Evolutionary conservation across 2,329 filamentous ascomycete species (phyloP).

Genomic region (Colletotrichum sp.): DNA sequence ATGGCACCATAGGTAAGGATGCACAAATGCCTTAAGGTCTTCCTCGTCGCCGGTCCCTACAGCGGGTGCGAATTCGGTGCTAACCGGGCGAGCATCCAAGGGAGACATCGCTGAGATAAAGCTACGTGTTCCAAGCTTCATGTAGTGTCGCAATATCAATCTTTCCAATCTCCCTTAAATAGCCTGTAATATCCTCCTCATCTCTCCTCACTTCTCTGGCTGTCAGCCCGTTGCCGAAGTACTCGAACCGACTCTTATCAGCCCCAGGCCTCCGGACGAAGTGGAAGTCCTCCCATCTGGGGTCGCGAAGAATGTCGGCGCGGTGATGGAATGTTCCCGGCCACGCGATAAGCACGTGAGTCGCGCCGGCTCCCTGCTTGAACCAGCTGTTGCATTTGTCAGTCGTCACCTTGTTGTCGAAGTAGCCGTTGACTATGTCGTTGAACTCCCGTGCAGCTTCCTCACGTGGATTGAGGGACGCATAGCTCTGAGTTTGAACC

Average conservation of each 20-base stretch:
- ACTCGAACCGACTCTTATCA: background rate
- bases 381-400: slow-evolving; percentile 24
- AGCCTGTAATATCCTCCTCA: background rate
- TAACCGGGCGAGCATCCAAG: background rate
- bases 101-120: too few relatives aligned
- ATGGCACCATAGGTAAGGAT: too few relatives aligned
- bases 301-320: background rate
- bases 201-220: background rate
- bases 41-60: too few relatives aligned
- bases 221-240: background rate
- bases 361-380: slow-evolving; percentile 6
- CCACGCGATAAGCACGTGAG: slow-evolving; percentile 18
- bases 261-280: background rate
- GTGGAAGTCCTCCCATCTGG: slow-evolving; percentile 22
- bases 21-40: too few relatives aligned
- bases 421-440: background rate
- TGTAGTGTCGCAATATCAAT: background rate
- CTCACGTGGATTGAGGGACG: background rate
- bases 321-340: slow-evolving; percentile 21
- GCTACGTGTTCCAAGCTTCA: background rate
- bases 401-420: slow-evolving; percentile 7
- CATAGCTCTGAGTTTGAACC: background rate
- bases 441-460: background rate
- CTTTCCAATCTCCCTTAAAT: background rate
- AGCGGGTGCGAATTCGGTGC: background rate